phyloP scores from a whole-genome alignment of 768 basidiomycete genomes.

The Exsudoporus frostii region DNA sequence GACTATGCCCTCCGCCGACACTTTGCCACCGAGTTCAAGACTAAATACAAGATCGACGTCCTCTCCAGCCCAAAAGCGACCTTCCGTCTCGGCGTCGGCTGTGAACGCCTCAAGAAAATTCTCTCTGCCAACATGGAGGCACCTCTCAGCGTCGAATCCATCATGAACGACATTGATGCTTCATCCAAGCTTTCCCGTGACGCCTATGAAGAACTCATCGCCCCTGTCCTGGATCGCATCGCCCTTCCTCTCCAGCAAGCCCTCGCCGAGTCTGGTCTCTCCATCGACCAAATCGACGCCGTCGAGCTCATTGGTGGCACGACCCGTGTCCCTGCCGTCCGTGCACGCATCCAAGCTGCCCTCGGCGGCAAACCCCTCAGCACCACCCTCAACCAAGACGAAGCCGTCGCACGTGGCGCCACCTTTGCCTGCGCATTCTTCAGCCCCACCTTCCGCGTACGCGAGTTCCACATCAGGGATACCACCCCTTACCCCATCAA shows the following conservation, averaged over 20 bases:
- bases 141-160: conserved; percentile 88
- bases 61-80: conserved; percentile 84
- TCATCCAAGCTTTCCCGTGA: conserved; percentile 83
- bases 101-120: conserved; percentile 95
- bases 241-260: conserved; percentile 72
- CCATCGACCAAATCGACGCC: conserved; percentile 81
- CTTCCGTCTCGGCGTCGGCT: conserved; percentile 85
- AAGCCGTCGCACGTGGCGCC: conserved; percentile 92
- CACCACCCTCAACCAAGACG: conserved; percentile 96
- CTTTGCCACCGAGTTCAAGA: conserved; percentile 89
- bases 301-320: conserved; percentile 93
- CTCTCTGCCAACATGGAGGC: conserved; percentile 91
- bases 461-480: conserved; percentile 90
- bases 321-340: conserved; percentile 91
- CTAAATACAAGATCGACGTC: conserved; percentile 98
- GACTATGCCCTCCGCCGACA: conserved; percentile 87
- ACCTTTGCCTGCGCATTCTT: conserved; percentile 97
- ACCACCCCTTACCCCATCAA: conserved; percentile 87
- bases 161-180: conserved; percentile 96
- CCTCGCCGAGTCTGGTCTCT: conserved; percentile 74
- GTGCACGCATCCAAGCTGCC: conserved; percentile 77
- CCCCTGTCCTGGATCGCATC: conserved; percentile 74
- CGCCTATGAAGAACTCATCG: conserved; percentile 74
- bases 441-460: conserved; percentile 96
- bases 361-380: conserved; percentile 83